Conservation (phyloP, 1,284 basidiomycete species). For the Melampsora larici-populina region DNA sequence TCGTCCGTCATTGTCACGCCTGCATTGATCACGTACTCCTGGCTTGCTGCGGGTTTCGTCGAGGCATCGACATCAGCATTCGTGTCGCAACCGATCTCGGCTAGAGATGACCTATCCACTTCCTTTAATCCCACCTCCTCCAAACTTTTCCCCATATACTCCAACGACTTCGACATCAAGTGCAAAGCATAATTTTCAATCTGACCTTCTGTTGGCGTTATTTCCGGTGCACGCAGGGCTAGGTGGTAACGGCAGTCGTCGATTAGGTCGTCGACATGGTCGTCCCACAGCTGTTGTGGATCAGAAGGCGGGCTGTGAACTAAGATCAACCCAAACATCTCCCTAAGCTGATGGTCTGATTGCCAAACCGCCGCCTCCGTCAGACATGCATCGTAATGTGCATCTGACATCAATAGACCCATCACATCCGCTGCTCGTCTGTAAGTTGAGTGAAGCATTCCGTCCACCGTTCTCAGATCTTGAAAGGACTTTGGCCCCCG, state of each 20-base stretch:
- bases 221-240: too few species aligned
- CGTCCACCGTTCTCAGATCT: constrained; percentile 52
- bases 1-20: not conserved
- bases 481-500: constrained; percentile 55
- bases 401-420: constrained; percentile 53
- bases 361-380: constrained; percentile 57
- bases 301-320: constrained; percentile 52
- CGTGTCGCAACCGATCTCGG: too few species aligned
- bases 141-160: too few species aligned
- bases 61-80: too few species aligned
- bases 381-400: constrained; percentile 57
- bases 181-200: too few species aligned
- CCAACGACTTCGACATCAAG: too few species aligned
- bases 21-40: too few species aligned
- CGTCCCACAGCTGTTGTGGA: constrained; percentile 55
- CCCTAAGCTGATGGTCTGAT: constrained; percentile 55
- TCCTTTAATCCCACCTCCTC: too few species aligned
- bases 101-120: too few species aligned
- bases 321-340: constrained; percentile 57
- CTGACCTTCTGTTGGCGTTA: too few species aligned
- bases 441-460: constrained; percentile 51
- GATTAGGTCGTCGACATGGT: constrained; percentile 55
- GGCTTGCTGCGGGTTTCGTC: too few species aligned
- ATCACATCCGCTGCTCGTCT: constrained; percentile 55
- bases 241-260: constrained; percentile 50